Evolutionary conservation across 306 rosid genomes (phyloP), one percentile per base, ranked within the genome.

Genomic region (Macrotyloma uniflorum): DNA sequence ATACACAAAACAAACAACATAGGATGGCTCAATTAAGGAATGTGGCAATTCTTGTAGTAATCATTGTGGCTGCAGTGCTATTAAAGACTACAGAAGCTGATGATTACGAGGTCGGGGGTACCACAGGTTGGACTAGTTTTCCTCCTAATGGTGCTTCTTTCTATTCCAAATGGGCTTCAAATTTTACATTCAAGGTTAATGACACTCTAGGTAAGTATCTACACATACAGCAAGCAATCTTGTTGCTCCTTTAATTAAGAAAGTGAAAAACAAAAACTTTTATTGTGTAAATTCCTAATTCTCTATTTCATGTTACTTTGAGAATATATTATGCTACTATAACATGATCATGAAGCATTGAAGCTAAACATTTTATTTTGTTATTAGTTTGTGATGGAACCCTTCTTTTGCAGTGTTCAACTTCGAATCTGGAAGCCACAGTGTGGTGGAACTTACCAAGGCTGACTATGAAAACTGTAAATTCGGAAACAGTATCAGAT

Each of bases 151-250:
- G 58, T 20, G 26, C 82, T 10, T 62, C 83, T 46, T 83, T 84
- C 13, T 87, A 85, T 66, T 75, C 85, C 13, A 12, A 36, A 18
- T 89, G 93, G 93, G 84, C 85, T 23, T 0, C 81, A 26, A 45
- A 28, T 13, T 45, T 76, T 10, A 69, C 26, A 9, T 85, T 89
- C 81, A 51, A 35, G 0, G 53, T 73, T 7, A 64, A 65, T 5
- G 89, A 87, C 80, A 65, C 57, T 51, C 79, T 89, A 59, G 84
- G 93, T 86, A 13, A 47, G 38, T 13, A 4, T 32, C 15, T 50
- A 18, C 20, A 2, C 9, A 8, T n/a, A 58, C 46, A 63, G n/a
- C 30, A 54, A 50, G 8, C 19, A 73, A 50, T 35, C 49, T 72
- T 38, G 5, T 55, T 32, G 20, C 59, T 16, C 64, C 14, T 8